Conservation (phyloP, 2,329 filamentous ascomycete species). For the Penicillium sp. region DNA sequence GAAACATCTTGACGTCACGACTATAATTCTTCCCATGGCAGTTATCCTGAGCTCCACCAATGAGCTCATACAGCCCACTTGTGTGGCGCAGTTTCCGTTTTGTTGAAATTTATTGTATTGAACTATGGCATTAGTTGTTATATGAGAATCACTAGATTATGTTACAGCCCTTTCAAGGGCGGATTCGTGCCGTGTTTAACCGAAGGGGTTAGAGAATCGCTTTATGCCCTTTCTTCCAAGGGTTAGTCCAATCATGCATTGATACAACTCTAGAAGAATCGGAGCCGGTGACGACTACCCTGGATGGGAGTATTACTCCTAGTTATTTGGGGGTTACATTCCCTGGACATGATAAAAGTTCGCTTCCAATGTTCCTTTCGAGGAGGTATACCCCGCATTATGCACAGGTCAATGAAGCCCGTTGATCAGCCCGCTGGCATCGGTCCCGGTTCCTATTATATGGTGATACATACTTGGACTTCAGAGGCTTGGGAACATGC, state of each 20-base stretch:
- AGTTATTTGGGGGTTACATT: slow-evolving; percentile 19
- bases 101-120: slow-evolving; percentile 1
- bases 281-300: background rate
- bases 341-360: background rate
- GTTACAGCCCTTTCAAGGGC: background rate
- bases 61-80: slow-evolving; percentile 17
- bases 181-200: background rate
- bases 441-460: slow-evolving; percentile 4
- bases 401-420: background rate
- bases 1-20: slow-evolving; percentile 27
- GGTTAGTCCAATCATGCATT: background rate
- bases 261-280: background rate
- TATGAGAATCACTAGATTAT: background rate
- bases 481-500: background rate
- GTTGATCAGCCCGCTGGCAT: slow-evolving; percentile 10
- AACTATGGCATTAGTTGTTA: background rate
- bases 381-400: slow-evolving; percentile 16
- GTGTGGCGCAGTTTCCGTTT: slow-evolving; percentile 39
- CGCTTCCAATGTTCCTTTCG: background rate
- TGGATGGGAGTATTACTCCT: slow-evolving; percentile 21
- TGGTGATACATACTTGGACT: background rate
- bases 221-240: background rate
- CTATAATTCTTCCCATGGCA: slow-evolving; percentile 12
- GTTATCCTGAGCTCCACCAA: slow-evolving; percentile 10
- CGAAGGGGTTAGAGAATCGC: background rate